Base-by-base conservation (phyloP, 106 monocot genomes). In the Amphibolis antarctica region DNA sequence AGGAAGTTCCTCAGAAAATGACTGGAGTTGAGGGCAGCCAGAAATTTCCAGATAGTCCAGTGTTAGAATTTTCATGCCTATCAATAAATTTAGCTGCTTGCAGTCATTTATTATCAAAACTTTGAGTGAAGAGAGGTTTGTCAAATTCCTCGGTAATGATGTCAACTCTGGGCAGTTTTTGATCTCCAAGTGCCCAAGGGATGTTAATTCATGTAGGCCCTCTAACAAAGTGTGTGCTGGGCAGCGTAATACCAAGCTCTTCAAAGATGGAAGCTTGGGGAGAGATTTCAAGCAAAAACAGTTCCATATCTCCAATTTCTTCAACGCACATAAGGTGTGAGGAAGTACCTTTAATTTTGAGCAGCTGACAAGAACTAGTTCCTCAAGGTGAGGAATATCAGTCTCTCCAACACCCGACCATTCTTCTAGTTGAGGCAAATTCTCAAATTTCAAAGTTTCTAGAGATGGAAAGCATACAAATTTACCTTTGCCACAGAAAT, bases 381-480 rank as follows among this genome's bases (percentile, higher is more conserved):
- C 74, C 42, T 10, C 10, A 36, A 78, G 74, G 19, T 1, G 4
- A n/a, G 73, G 69, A 22, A 78, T 28, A 18, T 36, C 44, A 25
- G 63, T 66, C 24, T n/a, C 42, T 1, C 25, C 63, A 6, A 59
- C 9, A 20, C 48, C 57, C 5, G 58, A 48, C 83, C 75, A 83
- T 44, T 15, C 61, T 54, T 72, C 46, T 55, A 75, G 52, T 5
- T 58, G 49, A 3, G n/a, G 25, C 56, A 83, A 65, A 44, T 49
- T 60, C 52, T 72, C 66, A 36, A 83, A 69, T 50, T 57, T 47
- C 54, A 83, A 69, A 28, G 53, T 78, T 60, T 82, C 51, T 12
- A 79, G 45, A 1, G 65, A 71, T 13, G 47, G 75, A 72, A 82
- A 82, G 22, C 55, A 43, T 44, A 29, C 17, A 7, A 24, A 3